Conservation (phyloP, 371 early-diverging fungal species). For the Rhizopus stolonifer region DNA sequence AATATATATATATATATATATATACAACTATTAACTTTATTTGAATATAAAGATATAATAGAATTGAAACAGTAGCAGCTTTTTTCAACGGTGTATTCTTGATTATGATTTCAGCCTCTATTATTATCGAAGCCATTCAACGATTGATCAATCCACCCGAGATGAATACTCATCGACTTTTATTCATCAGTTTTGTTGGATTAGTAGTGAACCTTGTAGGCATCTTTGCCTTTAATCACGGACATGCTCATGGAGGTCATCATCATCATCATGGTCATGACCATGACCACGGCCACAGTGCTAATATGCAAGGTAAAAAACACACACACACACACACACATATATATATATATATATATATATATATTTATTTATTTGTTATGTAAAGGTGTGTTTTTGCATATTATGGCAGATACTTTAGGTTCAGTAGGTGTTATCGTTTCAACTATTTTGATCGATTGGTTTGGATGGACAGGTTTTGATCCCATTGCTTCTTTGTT, state of each 20-base stretch:
- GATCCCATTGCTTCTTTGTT: conserved; percentile 95
- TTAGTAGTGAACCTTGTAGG: conserved; percentile 91
- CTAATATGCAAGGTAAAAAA: conserved; percentile 72
- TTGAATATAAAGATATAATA: conserved; percentile 64
- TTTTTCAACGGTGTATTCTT: conserved; percentile 91
- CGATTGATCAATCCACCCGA: conserved; percentile 84
- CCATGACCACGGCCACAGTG: conserved; percentile 48
- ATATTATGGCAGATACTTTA: conserved; percentile 93
- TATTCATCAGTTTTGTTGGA: conserved; percentile 88
- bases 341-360: no score
- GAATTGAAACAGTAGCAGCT: conserved; percentile 90
- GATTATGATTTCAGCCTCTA: conserved; percentile 83
- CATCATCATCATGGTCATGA: conserved; percentile 56
- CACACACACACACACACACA: no score
- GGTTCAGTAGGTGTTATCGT: conserved; percentile 96
- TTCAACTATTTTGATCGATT: conserved; percentile 85
- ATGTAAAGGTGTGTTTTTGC: conserved; percentile 85
- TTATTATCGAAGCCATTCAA: conserved; percentile 88
- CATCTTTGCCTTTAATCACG: conserved; percentile 89
- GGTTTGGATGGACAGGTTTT: conserved; percentile 92
- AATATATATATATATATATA: no score
- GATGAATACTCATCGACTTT: conserved; percentile 81
- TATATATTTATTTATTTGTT: no score
- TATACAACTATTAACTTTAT: no score
- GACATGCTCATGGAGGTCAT: conserved; percentile 69